Conservation (phyloP, 768 basidiomycete genomes). For the Cystobasidium tubakii region DNA sequence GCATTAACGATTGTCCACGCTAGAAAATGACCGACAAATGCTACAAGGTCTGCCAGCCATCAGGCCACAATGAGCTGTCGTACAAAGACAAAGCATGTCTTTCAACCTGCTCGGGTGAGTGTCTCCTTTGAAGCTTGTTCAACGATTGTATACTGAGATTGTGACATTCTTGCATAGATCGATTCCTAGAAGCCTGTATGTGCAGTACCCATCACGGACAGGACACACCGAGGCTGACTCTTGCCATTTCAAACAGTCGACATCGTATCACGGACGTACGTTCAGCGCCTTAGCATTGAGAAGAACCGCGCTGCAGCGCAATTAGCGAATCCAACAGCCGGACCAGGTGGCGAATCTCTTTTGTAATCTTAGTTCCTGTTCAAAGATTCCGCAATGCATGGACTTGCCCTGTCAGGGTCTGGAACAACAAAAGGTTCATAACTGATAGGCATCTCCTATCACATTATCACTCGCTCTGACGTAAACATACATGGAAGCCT, state of each 20-base stretch:
- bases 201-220: not conserved
- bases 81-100: constrained; percentile 35
- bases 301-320: constrained; percentile 1
- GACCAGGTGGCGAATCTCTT: not conserved
- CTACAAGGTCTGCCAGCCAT: constrained; percentile 35
- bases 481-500: not conserved
- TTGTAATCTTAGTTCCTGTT: not conserved
- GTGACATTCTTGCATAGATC: not conserved
- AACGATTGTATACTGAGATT: too few relatives aligned
- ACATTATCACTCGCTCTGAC: not conserved
- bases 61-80: not conserved
- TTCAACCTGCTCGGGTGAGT: constrained; percentile 15
- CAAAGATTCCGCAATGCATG: too few relatives aligned
- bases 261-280: constrained; percentile 33
- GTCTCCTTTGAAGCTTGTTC: too few relatives aligned
- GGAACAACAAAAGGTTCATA: too few relatives aligned
- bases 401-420: too few relatives aligned
- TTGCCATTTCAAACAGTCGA: constrained; percentile 16
- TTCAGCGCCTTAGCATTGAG: constrained; percentile 2
- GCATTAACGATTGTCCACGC: not conserved
- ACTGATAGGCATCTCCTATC: too few relatives aligned
- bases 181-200: constrained; percentile 29
- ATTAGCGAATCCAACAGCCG: not conserved
- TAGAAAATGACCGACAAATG: constrained; percentile 38
- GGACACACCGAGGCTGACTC: not conserved